Evolutionary conservation across 75 land plant genomes (phyloP).

Genomic region (Picea glauca): DNA sequence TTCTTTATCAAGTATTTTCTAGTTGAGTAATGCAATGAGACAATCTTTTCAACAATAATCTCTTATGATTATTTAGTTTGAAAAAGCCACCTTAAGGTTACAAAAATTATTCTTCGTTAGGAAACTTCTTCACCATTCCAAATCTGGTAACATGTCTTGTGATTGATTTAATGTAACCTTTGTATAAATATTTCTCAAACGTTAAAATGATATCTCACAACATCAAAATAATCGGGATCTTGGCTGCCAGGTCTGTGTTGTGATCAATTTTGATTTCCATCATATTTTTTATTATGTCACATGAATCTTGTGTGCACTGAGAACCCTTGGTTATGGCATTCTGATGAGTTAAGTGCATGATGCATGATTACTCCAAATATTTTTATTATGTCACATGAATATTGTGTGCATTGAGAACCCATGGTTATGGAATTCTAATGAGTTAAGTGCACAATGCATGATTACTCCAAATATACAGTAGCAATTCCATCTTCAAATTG

Average conservation of each 20-base stretch:
- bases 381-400: background rate
- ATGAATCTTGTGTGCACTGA: background rate
- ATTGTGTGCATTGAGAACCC: background rate
- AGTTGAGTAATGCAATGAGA: no score
- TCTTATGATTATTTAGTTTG: background rate
- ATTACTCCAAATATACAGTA: conserved; percentile 69
- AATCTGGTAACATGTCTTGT: conserved; percentile 57
- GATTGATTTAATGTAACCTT: conserved; percentile 85
- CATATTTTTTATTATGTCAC: background rate
- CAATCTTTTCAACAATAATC: no score
- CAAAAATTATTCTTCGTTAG: conserved; percentile 57
- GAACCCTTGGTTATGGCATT: background rate
- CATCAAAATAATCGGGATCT: conserved; percentile 47
- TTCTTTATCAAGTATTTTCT: no score
- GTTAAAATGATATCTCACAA: conserved; percentile 75
- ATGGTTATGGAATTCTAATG: conserved; percentile 7
- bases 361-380: conserved; percentile 75
- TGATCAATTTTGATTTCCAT: background rate
- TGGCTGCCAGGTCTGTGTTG: conserved; percentile 5
- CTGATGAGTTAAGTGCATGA: conserved; percentile 65
- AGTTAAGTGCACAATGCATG: conserved; percentile 81
- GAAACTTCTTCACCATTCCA: conserved; percentile 62
- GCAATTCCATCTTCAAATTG: conserved; percentile 96
- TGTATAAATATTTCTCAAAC: conserved; percentile 79
- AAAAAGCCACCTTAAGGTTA: conserved; percentile 72